Conservation (phyloP, 495 filamentous ascomycete species). For the Lineolata rhizophorae region DNA sequence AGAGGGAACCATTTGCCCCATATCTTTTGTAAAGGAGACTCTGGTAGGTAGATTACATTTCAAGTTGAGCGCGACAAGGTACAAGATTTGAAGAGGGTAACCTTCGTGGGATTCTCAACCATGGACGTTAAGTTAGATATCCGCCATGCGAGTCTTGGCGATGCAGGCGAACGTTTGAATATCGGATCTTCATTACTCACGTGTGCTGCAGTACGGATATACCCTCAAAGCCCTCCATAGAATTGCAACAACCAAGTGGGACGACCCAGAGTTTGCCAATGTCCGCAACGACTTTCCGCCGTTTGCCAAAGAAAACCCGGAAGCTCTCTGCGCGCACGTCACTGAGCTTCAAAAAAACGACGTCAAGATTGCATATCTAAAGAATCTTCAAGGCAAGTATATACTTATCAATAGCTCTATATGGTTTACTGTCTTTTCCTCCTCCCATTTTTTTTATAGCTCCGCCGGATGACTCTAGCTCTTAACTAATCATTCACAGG, state of each 20-base stretch:
- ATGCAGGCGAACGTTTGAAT: not conserved
- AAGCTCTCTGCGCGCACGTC: constrained; percentile 32
- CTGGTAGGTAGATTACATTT: no score
- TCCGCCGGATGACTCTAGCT: not conserved
- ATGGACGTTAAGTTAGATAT: not conserved
- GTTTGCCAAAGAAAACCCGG: constrained; percentile 26
- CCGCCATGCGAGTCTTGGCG: not conserved
- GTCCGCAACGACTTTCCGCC: constrained; percentile 41
- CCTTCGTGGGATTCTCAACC: not conserved
- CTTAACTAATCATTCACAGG: constrained; percentile 20
- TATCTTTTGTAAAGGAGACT: constrained; percentile 50
- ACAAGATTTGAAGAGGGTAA: no score
- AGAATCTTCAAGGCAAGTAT: constrained; percentile 34
- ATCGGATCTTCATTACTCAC: not conserved
- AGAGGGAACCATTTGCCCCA: constrained; percentile 52
- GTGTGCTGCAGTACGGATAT: constrained; percentile 41
- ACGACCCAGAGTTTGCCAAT: constrained; percentile 28
- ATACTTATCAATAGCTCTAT: no score
- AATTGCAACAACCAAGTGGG: constrained; percentile 36
- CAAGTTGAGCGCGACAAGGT: no score
- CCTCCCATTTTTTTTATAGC: not conserved
- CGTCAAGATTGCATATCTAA: constrained; percentile 45
- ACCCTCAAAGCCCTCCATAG: constrained; percentile 35
- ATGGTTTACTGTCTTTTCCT: constrained; percentile 4
- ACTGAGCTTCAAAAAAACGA: constrained; percentile 40